These are phyloP conservation scores for Grifola frondosa DNA, from an alignment of 1,284 basidiomycete species.

Conservation along the genomic window DNA sequence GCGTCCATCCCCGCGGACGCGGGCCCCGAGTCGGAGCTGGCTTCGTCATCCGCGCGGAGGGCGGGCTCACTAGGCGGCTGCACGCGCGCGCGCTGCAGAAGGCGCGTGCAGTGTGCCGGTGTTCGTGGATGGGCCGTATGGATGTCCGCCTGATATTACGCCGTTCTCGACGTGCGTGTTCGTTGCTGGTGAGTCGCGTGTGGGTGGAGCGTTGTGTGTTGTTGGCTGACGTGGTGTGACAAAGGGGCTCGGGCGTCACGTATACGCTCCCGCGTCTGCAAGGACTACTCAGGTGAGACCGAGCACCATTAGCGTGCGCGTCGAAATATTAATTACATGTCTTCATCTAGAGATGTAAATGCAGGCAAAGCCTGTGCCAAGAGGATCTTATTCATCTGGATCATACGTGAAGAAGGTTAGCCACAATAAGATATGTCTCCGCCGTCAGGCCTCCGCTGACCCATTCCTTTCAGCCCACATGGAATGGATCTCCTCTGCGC, in stretches of 20 bases:
- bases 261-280: conserved; percentile 46
- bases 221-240: not conserved
- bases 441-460: not conserved
- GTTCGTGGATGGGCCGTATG: conserved; percentile 52
- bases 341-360: conserved; percentile 20
- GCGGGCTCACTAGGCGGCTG: conserved; percentile 22
- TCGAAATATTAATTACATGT: not conserved
- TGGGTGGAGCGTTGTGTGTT: not conserved
- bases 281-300: conserved; percentile 41
- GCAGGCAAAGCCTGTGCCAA: conserved; percentile 26
- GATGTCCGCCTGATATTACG: conserved; percentile 40
- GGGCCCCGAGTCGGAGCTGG: conserved; percentile 34
- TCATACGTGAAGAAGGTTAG: conserved; percentile 38
- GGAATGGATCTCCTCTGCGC: conserved; percentile 19
- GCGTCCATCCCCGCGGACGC: conserved; percentile 35
- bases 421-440: not conserved
- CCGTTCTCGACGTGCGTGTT: conserved; percentile 44
- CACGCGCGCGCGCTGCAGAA: conserved; percentile 18
- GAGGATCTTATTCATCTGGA: conserved; percentile 42
- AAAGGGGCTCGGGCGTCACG: conserved; percentile 48
- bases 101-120: conserved; percentile 34
- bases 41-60: conserved; percentile 42
- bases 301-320: too few species aligned
- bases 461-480: conserved; percentile 15
- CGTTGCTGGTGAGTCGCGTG: conserved; percentile 40